Conservation (phyloP, 306 rosid genomes). For the Lupinus albus region DNA sequence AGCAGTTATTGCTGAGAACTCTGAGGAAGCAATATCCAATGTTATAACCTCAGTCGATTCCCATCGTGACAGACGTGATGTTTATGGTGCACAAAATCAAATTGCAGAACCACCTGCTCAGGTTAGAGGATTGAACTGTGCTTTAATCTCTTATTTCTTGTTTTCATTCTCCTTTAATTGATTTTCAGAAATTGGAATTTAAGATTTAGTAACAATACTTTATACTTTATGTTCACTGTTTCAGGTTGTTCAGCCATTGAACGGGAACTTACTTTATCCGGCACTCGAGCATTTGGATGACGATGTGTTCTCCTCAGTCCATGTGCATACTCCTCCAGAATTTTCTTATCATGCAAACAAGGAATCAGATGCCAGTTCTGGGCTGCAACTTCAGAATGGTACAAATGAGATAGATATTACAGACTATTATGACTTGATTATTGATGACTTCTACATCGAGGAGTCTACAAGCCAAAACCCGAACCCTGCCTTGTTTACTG, state of each 20-base stretch:
- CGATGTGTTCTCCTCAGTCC: constrained; percentile 64
- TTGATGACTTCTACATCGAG: constrained; percentile 44
- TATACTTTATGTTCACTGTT: constrained; percentile 33
- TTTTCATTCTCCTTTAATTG: constrained; percentile 3
- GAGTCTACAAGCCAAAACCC: constrained; percentile 36
- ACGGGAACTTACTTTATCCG: constrained; percentile 39
- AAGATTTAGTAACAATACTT: constrained; percentile 36
- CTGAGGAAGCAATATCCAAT: constrained; percentile 58
- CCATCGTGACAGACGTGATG: constrained; percentile 39
- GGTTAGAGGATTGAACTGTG: constrained; percentile 48
- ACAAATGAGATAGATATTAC: constrained; percentile 52
- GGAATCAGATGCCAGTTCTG: constrained; percentile 34
- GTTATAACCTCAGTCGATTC: constrained; percentile 40
- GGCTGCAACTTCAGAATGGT: constrained; percentile 48
- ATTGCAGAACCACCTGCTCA: constrained; percentile 32
- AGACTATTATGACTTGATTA: constrained; percentile 51
- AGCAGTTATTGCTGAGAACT: constrained; percentile 40
- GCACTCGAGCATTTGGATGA: constrained; percentile 45
- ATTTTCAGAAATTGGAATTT: constrained; percentile 20
- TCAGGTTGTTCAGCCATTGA: constrained; percentile 41
- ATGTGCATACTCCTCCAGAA: constrained; percentile 55
- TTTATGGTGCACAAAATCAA: constrained; percentile 37
- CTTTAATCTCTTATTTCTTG: constrained; percentile 22
- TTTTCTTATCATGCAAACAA: constrained; percentile 36
- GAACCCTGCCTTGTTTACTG: constrained; percentile 19